Evolutionary conservation across 2,329 filamentous ascomycete species (phyloP), one percentile per base, ranked within the genome.

Genomic region (Reticulascus tulasneorum): DNA sequence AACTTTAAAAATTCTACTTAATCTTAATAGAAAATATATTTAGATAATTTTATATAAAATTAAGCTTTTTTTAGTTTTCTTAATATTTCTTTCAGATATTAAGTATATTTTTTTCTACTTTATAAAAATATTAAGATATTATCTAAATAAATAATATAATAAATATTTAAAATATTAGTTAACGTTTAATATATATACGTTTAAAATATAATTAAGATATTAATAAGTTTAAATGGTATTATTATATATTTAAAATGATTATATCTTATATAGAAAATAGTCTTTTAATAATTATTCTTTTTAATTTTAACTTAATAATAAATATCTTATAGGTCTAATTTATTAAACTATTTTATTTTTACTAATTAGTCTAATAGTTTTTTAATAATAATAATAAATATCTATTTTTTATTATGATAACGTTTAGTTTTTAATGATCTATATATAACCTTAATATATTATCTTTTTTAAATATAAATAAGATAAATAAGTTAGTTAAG

Each of bases 261-360:
- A 39, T 53, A 63, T 18, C 48, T 34, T 2, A 47, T 62, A n/a
- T 35, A 13, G 36, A 64, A 66, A n/a, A n/a, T n/a, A n/a, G n/a
- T n/a, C n/a, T n/a, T n/a, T n/a, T n/a, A n/a, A n/a, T n/a, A n/a
- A n/a, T n/a, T n/a, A n/a, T n/a, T n/a, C n/a, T n/a, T n/a, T n/a
- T n/a, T n/a, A n/a, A n/a, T n/a, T n/a, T n/a, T n/a, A n/a, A n/a
- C n/a, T n/a, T n/a, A n/a, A n/a, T n/a, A n/a, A n/a, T n/a, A n/a
- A n/a, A n/a, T n/a, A n/a, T n/a, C n/a, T n/a, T n/a, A n/a, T n/a
- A n/a, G n/a, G n/a, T n/a, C n/a, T n/a, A n/a, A n/a, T n/a, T n/a
- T n/a, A n/a, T n/a, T n/a, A n/a, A n/a, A n/a, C n/a, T n/a, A n/a
- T n/a, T n/a, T n/a, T n/a, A n/a, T n/a, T n/a, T n/a, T n/a, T n/a